Percentiles rank a stretch among this genome's conserved stretches.
Conservation (phyloP, 2,329 filamentous ascomycete species). For the Teratosphaeriaceae sp. region DNA sequence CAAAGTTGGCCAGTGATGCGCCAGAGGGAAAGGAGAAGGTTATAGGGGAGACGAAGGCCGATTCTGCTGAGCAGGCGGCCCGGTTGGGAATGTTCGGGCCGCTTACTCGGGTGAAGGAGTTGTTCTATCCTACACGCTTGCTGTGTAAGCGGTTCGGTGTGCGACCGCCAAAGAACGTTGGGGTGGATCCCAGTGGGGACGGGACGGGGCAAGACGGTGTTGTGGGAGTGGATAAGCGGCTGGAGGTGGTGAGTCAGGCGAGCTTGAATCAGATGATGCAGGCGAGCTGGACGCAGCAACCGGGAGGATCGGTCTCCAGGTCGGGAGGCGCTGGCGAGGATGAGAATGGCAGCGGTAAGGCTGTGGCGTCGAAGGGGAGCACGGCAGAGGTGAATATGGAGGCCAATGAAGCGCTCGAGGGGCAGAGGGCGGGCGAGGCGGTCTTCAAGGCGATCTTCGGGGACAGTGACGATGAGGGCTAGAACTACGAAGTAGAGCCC, state of each 20-base stretch:
- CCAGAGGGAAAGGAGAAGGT: conserved; percentile 12
- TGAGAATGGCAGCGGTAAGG: conserved; percentile 10
- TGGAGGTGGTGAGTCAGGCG: conserved; percentile 50
- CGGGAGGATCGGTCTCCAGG: conserved; percentile 4
- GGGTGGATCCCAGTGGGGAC: conserved; percentile 41
- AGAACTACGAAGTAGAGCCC: too few species aligned
- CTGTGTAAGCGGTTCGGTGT: conserved; percentile 95
- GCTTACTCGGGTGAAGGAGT: conserved; percentile 65
- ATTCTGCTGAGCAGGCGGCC: conserved; percentile 81
- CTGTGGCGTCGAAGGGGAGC: conserved; percentile 5
- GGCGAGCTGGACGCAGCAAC: conserved; percentile 22
- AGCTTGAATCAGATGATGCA: conserved; percentile 52
- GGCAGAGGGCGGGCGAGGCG: conserved; percentile 65
- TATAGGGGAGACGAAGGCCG: conserved; percentile 41
- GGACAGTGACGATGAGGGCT: conserved; percentile 52
- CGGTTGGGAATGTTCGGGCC: conserved; percentile 87
- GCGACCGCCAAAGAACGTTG: conserved; percentile 63
- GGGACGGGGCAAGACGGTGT: conserved; percentile 28
- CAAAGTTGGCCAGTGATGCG: conserved; percentile 28
- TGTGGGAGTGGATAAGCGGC: conserved; percentile 43
- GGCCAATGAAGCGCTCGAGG: conserved; percentile 72
- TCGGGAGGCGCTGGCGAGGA: background rate
- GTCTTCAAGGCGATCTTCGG: conserved; percentile 94
- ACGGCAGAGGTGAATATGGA: conserved; percentile 56
- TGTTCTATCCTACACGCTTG: conserved; percentile 74